phyloP scores from a whole-genome alignment of 805 yeast species.

The Lachancea fermentati region DNA sequence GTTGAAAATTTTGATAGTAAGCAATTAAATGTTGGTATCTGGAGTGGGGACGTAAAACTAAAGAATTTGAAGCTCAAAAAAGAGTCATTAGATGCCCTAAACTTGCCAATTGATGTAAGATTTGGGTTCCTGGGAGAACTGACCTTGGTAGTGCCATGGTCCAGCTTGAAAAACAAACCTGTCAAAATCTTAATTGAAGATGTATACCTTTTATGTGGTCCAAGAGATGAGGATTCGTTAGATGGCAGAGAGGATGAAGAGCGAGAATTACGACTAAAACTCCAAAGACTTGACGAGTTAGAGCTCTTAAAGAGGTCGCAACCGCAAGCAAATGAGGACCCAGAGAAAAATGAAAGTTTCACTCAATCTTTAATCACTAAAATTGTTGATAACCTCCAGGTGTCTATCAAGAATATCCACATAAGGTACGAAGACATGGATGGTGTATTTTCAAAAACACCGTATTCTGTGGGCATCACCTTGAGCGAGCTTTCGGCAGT shows the following conservation, averaged over 20 bases:
- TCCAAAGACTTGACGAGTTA: constrained; percentile 61
- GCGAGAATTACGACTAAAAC: constrained; percentile 59
- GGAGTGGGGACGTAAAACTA: constrained; percentile 95
- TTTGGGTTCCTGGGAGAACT: constrained; percentile 88
- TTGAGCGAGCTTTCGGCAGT: constrained; percentile 85
- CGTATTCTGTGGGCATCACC: constrained; percentile 79
- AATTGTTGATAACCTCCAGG: constrained; percentile 86
- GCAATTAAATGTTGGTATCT: constrained; percentile 90
- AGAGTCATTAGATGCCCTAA: constrained; percentile 82
- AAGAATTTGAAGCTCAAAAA: constrained; percentile 71
- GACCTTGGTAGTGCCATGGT: constrained; percentile 93
- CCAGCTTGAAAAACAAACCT: constrained; percentile 86
- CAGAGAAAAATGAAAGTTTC: constrained; percentile 66
- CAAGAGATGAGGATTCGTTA: constrained; percentile 51
- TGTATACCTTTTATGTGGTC: constrained; percentile 76
- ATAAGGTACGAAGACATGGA: constrained; percentile 81
- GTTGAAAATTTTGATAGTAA: constrained; percentile 95
- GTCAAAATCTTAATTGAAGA: constrained; percentile 84
- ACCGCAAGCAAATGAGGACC: constrained; percentile 32
- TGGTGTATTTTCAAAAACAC: constrained; percentile 59
- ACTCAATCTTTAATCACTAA: constrained; percentile 84
- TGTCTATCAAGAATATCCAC: constrained; percentile 87
- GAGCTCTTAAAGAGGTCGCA: constrained; percentile 45
- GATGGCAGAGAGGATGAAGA: constrained; percentile 56
- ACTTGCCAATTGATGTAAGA: constrained; percentile 79